Evolutionary conservation across 1,284 basidiomycete genomes (phyloP).

Genomic region (Pyrrhoderma noxium): DNA sequence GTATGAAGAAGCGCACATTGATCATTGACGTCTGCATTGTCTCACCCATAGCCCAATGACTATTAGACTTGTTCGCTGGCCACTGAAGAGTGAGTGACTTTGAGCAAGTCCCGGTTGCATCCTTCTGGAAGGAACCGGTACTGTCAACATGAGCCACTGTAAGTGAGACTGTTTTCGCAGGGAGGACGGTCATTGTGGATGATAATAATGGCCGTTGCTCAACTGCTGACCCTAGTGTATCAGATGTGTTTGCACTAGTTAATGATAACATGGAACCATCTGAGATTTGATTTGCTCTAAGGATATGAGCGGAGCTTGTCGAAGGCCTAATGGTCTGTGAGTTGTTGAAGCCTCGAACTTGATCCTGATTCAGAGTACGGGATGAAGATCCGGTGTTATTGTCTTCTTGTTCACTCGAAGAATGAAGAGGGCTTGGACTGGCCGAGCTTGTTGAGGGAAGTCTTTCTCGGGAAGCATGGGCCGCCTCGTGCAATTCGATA

Average conservation of each 20-base stretch:
- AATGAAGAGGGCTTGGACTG: slow-evolving; percentile 27
- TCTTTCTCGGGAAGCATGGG: not conserved
- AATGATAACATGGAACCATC: slow-evolving; percentile 11
- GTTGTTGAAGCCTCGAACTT: slow-evolving; percentile 1
- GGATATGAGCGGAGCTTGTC: not conserved
- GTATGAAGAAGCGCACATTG: slow-evolving; percentile 62
- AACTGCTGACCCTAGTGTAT: slow-evolving; percentile 1
- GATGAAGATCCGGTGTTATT: not conserved
- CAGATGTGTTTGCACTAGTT: slow-evolving; percentile 2
- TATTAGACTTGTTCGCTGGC: slow-evolving; percentile 59
- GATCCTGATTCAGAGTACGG: slow-evolving; percentile 2
- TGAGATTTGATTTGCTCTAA: slow-evolving; percentile 3
- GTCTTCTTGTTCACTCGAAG: not conserved
- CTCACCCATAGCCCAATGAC: slow-evolving; percentile 71
- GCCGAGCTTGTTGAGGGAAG: slow-evolving; percentile 23
- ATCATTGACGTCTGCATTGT: slow-evolving; percentile 59
- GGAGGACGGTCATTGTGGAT: slow-evolving; percentile 23
- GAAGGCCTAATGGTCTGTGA: not conserved
- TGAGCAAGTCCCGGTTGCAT: slow-evolving; percentile 48
- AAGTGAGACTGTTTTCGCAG: slow-evolving; percentile 41
- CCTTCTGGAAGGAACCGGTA: slow-evolving; percentile 45
- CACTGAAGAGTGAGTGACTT: slow-evolving; percentile 64
- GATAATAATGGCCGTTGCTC: slow-evolving; percentile 14
- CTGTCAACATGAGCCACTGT: slow-evolving; percentile 53
- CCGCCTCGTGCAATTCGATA: slow-evolving; percentile 29